Conservation (phyloP, 176 grass and related monocot genomes). For the Guadua angustifolia region DNA sequence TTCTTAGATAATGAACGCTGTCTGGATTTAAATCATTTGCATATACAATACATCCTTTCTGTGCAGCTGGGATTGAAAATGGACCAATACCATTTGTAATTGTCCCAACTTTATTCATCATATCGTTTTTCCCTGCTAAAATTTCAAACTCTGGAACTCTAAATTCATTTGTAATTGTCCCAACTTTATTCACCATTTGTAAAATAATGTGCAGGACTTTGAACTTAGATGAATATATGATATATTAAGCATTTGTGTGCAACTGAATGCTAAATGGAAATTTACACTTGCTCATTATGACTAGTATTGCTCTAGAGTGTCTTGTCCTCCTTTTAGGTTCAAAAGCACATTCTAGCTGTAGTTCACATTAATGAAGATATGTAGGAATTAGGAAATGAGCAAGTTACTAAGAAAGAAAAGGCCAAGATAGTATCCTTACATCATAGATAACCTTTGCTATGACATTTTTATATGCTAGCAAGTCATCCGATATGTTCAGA, state of each 20-base stretch:
- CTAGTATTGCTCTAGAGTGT: neutral
- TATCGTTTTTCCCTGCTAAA: conserved; percentile 75
- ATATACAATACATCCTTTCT: conserved; percentile 89
- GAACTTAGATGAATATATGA: neutral
- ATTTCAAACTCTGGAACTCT: conserved; percentile 91
- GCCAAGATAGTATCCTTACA: conserved; percentile 53
- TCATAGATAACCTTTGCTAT: conserved; percentile 96
- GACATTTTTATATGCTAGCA: conserved; percentile 80
- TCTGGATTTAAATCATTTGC: conserved; percentile 97
- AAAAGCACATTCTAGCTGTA: neutral
- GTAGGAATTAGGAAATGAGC: neutral
- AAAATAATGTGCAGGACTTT: conserved; percentile 1
- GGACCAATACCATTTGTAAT: conserved; percentile 97
- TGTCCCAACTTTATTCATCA: too few species aligned
- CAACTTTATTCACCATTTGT: conserved; percentile 97
- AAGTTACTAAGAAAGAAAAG: conserved; percentile 25
- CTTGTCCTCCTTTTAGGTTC: neutral
- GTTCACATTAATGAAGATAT: neutral
- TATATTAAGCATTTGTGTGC: neutral
- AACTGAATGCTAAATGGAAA: neutral
- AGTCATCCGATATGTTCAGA: conserved; percentile 86
- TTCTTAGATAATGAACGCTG: conserved; percentile 73
- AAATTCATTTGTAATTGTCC: conserved; percentile 92
- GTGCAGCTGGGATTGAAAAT: conserved; percentile 77
- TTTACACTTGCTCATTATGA: neutral